phyloP scores from a whole-genome alignment of 306 rosid genomes.

The Arachis hypogaea region DNA sequence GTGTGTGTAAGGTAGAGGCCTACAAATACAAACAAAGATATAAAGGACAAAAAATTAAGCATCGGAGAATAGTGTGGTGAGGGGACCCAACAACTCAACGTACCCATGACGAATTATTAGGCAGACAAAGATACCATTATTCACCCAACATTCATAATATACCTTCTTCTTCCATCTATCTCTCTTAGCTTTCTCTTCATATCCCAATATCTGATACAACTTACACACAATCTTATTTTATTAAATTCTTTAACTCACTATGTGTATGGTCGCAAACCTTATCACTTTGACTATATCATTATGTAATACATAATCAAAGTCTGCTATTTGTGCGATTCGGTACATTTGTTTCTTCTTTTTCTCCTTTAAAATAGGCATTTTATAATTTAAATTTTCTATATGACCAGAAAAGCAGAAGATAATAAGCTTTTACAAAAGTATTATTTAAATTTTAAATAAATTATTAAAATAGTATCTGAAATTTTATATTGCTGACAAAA shows the following conservation, averaged over 20 bases:
- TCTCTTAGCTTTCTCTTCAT: slow-evolving; percentile 40
- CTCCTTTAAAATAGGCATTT: neutral
- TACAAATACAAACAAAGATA: slow-evolving; percentile 55
- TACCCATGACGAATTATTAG: slow-evolving; percentile 65
- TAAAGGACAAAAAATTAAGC: slow-evolving; percentile 53
- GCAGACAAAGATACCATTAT: slow-evolving; percentile 64
- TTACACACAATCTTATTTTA: slow-evolving; percentile 30
- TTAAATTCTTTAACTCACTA: neutral
- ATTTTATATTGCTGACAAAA: too few relatives aligned
- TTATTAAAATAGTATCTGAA: too few relatives aligned
- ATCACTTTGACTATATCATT: too few relatives aligned
- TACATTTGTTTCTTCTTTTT: too few relatives aligned
- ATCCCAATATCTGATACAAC: slow-evolving; percentile 42
- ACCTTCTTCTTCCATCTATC: too few relatives aligned
- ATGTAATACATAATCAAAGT: too few relatives aligned
- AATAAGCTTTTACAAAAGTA: too few relatives aligned
- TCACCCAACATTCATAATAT: slow-evolving; percentile 65
- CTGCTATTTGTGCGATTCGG: too few relatives aligned
- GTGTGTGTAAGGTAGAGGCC: slow-evolving; percentile 11
- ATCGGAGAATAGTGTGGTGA: slow-evolving; percentile 47
- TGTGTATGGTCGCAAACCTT: too few relatives aligned
- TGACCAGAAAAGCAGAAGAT: neutral
- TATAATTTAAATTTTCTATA: too few relatives aligned
- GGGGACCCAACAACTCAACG: slow-evolving; percentile 53
- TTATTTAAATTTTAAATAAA: too few relatives aligned